A percentile compares a stretch with the other conserved stretches of the same genome.
These are phyloP conservation scores for Globisporangium recalcitrans DNA, from an alignment of 352 stramenopile species.

Conservation along the genomic window DNA sequence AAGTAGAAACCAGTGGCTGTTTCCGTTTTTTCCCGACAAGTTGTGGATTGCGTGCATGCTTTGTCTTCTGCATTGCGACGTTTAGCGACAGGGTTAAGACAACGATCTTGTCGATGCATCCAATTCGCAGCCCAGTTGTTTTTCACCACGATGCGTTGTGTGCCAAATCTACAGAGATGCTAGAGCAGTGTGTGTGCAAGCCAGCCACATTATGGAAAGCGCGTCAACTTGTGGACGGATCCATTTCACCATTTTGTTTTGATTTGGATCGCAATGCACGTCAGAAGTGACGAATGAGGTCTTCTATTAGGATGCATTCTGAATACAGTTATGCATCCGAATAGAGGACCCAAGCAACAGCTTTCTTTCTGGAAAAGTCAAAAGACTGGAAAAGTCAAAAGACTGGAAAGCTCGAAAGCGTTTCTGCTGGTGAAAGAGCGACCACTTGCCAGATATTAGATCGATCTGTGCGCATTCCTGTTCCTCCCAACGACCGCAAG, in stretches of 20 bases:
- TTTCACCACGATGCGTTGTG: not conserved
- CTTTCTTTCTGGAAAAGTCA: conserved; percentile 3
- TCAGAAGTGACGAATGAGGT: not conserved
- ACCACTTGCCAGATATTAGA: not conserved
- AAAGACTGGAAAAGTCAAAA: not conserved
- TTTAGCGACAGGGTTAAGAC: not conserved
- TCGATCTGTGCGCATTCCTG: not conserved
- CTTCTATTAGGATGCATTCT: not conserved
- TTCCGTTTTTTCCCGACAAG: not conserved
- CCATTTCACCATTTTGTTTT: not conserved
- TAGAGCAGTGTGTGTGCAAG: too few relatives aligned
- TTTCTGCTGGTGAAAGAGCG: conserved; percentile 6
- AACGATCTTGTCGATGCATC: conserved; percentile 1
- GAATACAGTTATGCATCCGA: not conserved
- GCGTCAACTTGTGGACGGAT: not conserved
- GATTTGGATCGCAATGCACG: conserved; percentile 2
- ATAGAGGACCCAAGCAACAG: too few relatives aligned
- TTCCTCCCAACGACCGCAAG: not conserved
- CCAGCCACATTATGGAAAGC: too few relatives aligned
- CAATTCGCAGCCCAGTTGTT: conserved; percentile 8
- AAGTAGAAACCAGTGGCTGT: conserved; percentile 7
- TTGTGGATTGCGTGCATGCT: not conserved
- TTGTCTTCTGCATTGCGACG: not conserved
- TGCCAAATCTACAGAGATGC: too few relatives aligned
- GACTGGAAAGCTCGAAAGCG: not conserved